Evolutionary conservation across 164 flowering plant species (phyloP).

Genomic region (Sedum album): DNA sequence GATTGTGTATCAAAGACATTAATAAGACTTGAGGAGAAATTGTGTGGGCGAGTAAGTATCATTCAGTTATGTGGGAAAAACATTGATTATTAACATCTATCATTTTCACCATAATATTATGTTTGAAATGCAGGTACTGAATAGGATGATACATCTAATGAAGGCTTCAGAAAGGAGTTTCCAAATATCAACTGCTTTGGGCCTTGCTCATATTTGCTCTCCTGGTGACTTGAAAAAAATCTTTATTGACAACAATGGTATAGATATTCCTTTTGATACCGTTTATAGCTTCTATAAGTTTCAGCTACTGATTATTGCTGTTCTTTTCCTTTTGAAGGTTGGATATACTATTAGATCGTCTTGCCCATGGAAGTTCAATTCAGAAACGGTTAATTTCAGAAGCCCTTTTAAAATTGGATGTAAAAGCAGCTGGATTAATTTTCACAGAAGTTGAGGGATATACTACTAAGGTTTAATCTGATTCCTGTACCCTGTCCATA

Average conservation of each 20-base stretch:
- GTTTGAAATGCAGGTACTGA: conserved; percentile 33
- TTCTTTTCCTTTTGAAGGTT: conserved; percentile 46
- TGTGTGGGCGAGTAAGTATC: conserved; percentile 52
- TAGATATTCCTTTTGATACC: neutral
- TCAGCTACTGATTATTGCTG: too few relatives aligned
- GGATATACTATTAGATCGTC: conserved; percentile 51
- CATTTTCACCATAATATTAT: neutral
- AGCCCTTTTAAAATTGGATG: conserved; percentile 50
- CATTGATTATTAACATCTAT: neutral
- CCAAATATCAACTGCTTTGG: conserved; percentile 51
- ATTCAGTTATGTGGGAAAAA: too few relatives aligned
- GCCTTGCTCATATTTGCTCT: conserved; percentile 73
- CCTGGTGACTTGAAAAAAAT: conserved; percentile 46
- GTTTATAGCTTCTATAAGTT: too few relatives aligned
- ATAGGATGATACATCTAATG: conserved; percentile 49
- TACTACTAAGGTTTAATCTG: conserved; percentile 41
- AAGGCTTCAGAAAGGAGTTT: too few relatives aligned
- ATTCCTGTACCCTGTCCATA: neutral
- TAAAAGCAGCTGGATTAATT: conserved; percentile 38
- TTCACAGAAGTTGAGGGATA: conserved; percentile 59
- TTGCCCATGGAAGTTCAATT: conserved; percentile 36
- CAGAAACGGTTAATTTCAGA: conserved; percentile 48
- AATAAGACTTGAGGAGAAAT: conserved; percentile 65
- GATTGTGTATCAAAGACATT: conserved; percentile 73
- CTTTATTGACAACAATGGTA: conserved; percentile 61